These are phyloP conservation scores for Haemoproteus tartakovskyi DNA, from an alignment of 169 alveolate genomes.

Conservation along the genomic window DNA sequence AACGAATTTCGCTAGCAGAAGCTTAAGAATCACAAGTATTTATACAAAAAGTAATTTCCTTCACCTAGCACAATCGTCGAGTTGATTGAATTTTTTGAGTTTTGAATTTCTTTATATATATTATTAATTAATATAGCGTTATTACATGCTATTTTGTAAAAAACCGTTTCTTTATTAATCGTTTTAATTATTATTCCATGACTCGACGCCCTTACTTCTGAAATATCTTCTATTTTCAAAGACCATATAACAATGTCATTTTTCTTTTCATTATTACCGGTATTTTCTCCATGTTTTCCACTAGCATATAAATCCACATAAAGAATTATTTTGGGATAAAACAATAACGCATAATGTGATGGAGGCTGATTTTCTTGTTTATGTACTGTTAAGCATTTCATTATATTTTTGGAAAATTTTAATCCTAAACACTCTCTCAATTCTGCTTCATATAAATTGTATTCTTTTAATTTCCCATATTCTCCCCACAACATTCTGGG, in stretches of 20 bases:
- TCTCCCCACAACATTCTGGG: constrained; percentile 90
- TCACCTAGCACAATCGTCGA: constrained; percentile 43
- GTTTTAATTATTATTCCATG: constrained; percentile 46
- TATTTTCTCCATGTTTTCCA: too few species aligned
- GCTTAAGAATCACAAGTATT: neutral
- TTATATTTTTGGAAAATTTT: constrained; percentile 76
- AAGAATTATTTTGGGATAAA: constrained; percentile 59
- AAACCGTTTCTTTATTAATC: neutral
- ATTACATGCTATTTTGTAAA: constrained; percentile 59
- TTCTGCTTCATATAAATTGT: constrained; percentile 80
- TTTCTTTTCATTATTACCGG: too few species aligned
- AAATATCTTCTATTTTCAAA: constrained; percentile 43
- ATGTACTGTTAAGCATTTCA: constrained; percentile 69
- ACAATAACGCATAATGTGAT: constrained; percentile 24
- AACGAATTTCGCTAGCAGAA: neutral
- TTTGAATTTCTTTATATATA: constrained; percentile 44
- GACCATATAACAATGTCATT: constrained; percentile 63
- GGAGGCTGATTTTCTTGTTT: constrained; percentile 64
- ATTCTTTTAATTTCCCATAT: constrained; percentile 75
- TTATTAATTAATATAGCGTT: constrained; percentile 39
- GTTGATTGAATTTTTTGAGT: constrained; percentile 42
- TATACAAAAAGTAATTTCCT: neutral
- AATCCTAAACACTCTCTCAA: constrained; percentile 79
- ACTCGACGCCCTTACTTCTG: constrained; percentile 59
- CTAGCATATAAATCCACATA: constrained; percentile 62